Conservation (phyloP, 306 rosid species). For the Acacia melanoxylon region DNA sequence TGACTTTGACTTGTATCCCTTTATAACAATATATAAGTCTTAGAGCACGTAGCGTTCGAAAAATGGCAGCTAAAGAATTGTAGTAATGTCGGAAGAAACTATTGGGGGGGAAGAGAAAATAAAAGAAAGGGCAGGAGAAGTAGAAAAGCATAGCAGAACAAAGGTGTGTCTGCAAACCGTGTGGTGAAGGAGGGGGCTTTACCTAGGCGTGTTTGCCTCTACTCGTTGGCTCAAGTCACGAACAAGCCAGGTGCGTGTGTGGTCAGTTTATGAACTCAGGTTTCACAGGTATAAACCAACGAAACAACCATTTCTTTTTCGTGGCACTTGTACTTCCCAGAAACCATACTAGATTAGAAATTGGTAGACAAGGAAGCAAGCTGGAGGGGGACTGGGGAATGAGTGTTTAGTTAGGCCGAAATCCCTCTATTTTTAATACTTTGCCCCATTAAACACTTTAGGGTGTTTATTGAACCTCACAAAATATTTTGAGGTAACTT, state of each 20-base stretch:
- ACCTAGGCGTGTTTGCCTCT: conserved; percentile 27
- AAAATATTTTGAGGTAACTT: too few relatives aligned
- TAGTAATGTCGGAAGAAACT: background rate
- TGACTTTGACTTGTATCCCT: too few relatives aligned
- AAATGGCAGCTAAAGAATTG: background rate
- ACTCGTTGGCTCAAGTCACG: conserved; percentile 37
- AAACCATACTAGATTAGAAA: conserved; percentile 29
- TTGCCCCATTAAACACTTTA: too few relatives aligned
- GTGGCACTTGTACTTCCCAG: conserved; percentile 54
- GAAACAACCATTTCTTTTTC: conserved; percentile 40
- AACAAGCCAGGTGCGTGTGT: conserved; percentile 25
- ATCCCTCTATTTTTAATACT: too few relatives aligned
- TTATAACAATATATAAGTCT: background rate
- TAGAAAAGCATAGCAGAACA: conserved; percentile 36
- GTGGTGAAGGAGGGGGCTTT: conserved; percentile 25
- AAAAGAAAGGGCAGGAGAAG: background rate
- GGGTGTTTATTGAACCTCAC: too few relatives aligned
- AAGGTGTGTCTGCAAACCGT: background rate
- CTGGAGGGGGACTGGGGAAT: too few relatives aligned
- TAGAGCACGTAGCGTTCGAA: background rate
- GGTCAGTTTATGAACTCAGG: conserved; percentile 53
- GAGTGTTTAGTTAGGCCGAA: too few relatives aligned
- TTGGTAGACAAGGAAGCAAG: background rate
- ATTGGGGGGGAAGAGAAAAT: background rate
- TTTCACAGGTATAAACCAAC: conserved; percentile 50